Percentiles rank a stretch among this genome's conserved stretches.
Evolutionary conservation across 2,329 filamentous ascomycete genomes (phyloP).

Genomic region (Tolypocladium album): DNA sequence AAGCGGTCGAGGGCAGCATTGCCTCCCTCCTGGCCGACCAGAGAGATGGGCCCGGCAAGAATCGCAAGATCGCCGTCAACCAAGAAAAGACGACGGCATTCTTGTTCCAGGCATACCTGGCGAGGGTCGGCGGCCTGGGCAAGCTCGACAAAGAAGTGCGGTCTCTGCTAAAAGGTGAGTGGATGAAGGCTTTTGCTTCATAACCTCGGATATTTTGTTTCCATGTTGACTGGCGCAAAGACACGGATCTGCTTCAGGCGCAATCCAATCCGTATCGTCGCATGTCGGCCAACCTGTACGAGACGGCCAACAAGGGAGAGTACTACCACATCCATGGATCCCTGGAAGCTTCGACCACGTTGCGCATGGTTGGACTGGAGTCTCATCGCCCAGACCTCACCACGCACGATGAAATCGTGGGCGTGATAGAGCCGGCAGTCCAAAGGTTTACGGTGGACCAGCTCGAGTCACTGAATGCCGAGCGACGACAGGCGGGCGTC

Average conservation of each 20-base stretch:
- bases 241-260: conserved; percentile 60
- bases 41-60: conserved; percentile 5
- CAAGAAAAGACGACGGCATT: conserved; percentile 30
- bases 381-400: conserved; percentile 49
- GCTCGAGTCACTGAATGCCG: conserved; percentile 46
- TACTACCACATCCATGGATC: conserved; percentile 71
- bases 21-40: conserved; percentile 20
- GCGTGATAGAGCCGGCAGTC: conserved; percentile 48
- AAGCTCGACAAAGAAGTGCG: conserved; percentile 23
- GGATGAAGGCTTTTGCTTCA: background rate
- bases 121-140: conserved; percentile 24
- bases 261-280: conserved; percentile 63
- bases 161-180: conserved; percentile 1
- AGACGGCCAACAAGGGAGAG: conserved; percentile 52
- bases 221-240: conserved; percentile 24
- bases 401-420: conserved; percentile 47
- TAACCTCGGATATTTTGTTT: background rate
- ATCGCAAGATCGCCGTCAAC: conserved; percentile 16
- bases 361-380: conserved; percentile 60
- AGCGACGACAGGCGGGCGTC: conserved; percentile 48
- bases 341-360: conserved; percentile 56
- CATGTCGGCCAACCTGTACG: conserved; percentile 62
- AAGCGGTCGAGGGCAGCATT: conserved; percentile 28
- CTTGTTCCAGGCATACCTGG: conserved; percentile 26
- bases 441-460: conserved; percentile 41